Percentiles rank a stretch among this genome's conserved stretches.
phyloP scores from a whole-genome alignment of 371 early-diverging fungal genomes.

The Mortierella sp. region DNA sequence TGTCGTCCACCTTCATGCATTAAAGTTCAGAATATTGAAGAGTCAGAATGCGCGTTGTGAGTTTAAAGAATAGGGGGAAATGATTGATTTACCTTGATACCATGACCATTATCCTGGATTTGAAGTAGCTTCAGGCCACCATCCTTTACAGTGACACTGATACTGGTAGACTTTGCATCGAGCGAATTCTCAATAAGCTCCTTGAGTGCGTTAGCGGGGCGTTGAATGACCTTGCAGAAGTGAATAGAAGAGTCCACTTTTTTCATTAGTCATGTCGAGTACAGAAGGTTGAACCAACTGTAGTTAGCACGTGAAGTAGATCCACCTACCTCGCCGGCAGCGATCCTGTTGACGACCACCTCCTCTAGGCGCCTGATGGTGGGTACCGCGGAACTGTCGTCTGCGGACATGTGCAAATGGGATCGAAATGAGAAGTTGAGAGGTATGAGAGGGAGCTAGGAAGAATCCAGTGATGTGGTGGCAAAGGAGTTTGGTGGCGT shows the following conservation, averaged over 20 bases:
- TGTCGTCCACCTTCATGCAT: conserved; percentile 70
- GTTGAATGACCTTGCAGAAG: conserved; percentile 83
- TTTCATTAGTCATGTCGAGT: conserved; percentile 12
- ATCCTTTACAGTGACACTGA: conserved; percentile 84
- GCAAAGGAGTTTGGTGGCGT: too few relatives aligned
- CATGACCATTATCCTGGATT: conserved; percentile 98
- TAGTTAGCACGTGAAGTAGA: conserved; percentile 6
- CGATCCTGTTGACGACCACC: conserved; percentile 91
- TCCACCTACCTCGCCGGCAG: conserved; percentile 89
- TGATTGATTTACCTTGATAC: conserved; percentile 66
- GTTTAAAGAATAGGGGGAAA: background rate
- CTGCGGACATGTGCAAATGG: conserved; percentile 15
- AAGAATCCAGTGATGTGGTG: too few relatives aligned
- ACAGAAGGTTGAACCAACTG: background rate
- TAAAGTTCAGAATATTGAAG: conserved; percentile 3
- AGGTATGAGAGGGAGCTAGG: background rate
- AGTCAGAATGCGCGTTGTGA: background rate
- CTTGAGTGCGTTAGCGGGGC: conserved; percentile 96
- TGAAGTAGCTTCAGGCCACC: conserved; percentile 92
- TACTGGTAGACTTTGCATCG: conserved; percentile 92
- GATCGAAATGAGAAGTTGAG: background rate
- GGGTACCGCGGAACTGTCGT: conserved; percentile 18
- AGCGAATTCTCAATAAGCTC: conserved; percentile 98
- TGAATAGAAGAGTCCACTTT: background rate
- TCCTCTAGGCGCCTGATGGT: conserved; percentile 79